A percentile compares a stretch with the other conserved stretches of the same genome.
Evolutionary conservation across 768 basidiomycete species (phyloP).

Genomic region (Wakefieldia striispora): DNA sequence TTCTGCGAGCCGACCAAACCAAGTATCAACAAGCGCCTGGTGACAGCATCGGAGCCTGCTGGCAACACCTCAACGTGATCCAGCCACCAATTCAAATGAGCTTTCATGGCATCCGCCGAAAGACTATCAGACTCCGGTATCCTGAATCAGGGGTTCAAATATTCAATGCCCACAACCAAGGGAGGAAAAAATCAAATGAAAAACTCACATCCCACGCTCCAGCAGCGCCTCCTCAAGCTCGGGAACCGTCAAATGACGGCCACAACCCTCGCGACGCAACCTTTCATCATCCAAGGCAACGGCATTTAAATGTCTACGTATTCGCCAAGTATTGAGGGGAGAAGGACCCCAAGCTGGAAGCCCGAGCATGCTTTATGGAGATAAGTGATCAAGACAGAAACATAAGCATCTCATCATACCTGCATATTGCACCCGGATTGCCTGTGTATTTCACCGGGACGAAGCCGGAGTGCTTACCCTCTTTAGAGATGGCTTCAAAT

Average conservation of each 20-base stretch:
- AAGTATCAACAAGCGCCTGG: slow-evolving; percentile 53
- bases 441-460: slow-evolving; percentile 8
- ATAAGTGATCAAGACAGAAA: background rate
- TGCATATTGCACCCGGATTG: slow-evolving; percentile 47
- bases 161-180: background rate
- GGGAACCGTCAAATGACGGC: slow-evolving; percentile 43
- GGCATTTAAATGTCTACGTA: slow-evolving; percentile 36
- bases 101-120: slow-evolving; percentile 43
- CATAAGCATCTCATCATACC: slow-evolving; percentile 40
- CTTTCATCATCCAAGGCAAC: slow-evolving; percentile 62
- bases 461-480: slow-evolving; percentile 33
- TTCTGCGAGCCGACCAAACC: slow-evolving; percentile 34
- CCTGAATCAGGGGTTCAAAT: slow-evolving; percentile 33
- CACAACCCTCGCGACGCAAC: slow-evolving; percentile 49
- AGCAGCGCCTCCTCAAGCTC: slow-evolving; percentile 66
- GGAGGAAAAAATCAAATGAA: background rate
- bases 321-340: slow-evolving; percentile 31
- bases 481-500: slow-evolving; percentile 35
- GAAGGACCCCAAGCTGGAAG: slow-evolving; percentile 39
- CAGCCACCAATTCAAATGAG: slow-evolving; percentile 65
- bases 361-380: slow-evolving; percentile 39
- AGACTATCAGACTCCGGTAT: slow-evolving; percentile 33
- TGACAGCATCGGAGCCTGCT: slow-evolving; percentile 37
- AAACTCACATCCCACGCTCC: slow-evolving; percentile 75
- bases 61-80: slow-evolving; percentile 40